These are phyloP conservation scores for Ziziphus jujuba DNA, from an alignment of 306 rosid species.

Conservation along the genomic window DNA sequence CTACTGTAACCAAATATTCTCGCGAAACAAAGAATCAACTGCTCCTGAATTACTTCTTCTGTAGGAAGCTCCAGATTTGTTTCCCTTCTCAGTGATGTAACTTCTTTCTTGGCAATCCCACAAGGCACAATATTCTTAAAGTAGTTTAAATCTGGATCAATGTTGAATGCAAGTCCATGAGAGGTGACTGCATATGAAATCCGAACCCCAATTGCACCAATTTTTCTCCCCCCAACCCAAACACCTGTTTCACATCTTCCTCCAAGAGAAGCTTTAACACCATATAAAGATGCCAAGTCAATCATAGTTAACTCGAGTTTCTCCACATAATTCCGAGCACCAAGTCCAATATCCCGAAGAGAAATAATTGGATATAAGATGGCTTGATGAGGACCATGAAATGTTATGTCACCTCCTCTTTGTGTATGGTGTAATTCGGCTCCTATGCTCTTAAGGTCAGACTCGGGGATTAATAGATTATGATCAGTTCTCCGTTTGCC, in stretches of 20 bases:
- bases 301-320: constrained; percentile 82
- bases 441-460: constrained; percentile 63
- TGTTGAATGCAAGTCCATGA: constrained; percentile 88
- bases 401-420: constrained; percentile 90
- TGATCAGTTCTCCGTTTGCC: constrained; percentile 83
- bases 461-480: constrained; percentile 62
- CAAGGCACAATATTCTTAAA: constrained; percentile 88
- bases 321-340: constrained; percentile 78
- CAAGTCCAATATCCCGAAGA: constrained; percentile 62
- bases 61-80: constrained; percentile 48
- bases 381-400: constrained; percentile 92
- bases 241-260: constrained; percentile 66
- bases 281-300: constrained; percentile 61
- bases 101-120: constrained; percentile 74
- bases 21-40: constrained; percentile 76
- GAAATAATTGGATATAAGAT: constrained; percentile 75
- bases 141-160: constrained; percentile 78
- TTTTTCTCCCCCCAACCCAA: constrained; percentile 89
- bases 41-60: constrained; percentile 62
- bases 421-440: constrained; percentile 76
- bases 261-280: constrained; percentile 72
- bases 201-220: constrained; percentile 86
- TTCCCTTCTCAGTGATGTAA: constrained; percentile 82
- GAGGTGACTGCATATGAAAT: constrained; percentile 77
- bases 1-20: constrained; percentile 57